Base-by-base conservation (phyloP, 495 filamentous ascomycete species). In the Neurospora sp. region DNA sequence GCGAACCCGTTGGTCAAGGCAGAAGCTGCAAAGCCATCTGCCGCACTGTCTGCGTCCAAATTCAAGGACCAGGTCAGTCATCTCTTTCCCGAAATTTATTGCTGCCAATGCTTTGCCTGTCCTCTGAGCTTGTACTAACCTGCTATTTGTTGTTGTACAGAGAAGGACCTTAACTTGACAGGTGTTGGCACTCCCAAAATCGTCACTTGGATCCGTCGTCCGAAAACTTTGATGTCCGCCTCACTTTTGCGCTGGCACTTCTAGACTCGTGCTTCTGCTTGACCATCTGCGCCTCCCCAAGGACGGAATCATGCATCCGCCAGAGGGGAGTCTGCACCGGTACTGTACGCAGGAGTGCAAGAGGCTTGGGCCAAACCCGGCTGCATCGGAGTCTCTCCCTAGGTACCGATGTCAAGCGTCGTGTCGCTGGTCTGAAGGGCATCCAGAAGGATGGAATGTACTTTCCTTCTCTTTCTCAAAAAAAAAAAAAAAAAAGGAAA, bases 301-400 rank as follows among this genome's bases (percentile, higher is more conserved):
- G 35, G 35, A 35, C 35, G 35, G 35, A 35, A 35, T 35, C 35
- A 0, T 35, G 35, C 35, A 35, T 35, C 35, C 35, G 35, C 35
- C 35, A 6, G 35, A 35, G 35, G 35, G 35, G 5, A 35, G 35
- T 35, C 35, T 35, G 35, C 35, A 35, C 35, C 35, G 4, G 35
- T 35, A 35, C 35, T 35, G 35, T 4, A 35, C 35, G 35, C 35
- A 35, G 35, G 35, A 35, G 35, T 35, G 35, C 35, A 35, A 35
- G 35, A 35, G 6, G 35, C 3, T 35, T 35, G 35, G 5, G 35
- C 35, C 35, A 35, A 35, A 35, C 35, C 35, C 35, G 96, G 96
- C 75, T 99, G 98, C 84, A 93, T 99, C 77, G 96, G 0, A 99
- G 85, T 96, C 93, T 27, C 90, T 99, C 20, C 95, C 95, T 35